Conservation (phyloP, 2,329 filamentous ascomycete species). For the Cladosporium sp. region DNA sequence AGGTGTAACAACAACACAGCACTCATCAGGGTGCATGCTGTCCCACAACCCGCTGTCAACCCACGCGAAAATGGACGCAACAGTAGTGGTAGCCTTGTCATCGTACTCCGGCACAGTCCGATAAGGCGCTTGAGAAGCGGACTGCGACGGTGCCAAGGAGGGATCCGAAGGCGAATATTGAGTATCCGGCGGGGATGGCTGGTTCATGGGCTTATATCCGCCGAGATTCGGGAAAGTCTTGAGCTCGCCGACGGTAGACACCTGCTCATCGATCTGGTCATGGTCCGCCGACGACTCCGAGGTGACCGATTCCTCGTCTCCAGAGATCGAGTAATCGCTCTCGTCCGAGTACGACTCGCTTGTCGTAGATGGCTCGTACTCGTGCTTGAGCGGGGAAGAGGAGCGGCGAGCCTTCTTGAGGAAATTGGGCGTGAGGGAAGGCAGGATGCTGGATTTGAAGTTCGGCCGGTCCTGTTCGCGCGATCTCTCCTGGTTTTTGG, state of each 20-base stretch:
- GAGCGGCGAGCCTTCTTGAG: conserved; percentile 56
- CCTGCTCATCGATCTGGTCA: conserved; percentile 26
- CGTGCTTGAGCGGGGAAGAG: conserved; percentile 93
- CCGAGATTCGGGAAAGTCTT: conserved; percentile 27
- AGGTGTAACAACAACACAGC: conserved; percentile 56
- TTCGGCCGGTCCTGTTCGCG: neutral
- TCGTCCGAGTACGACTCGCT: conserved; percentile 53
- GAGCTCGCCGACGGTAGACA: conserved; percentile 29
- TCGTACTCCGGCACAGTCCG: conserved; percentile 46
- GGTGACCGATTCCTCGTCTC: conserved; percentile 43
- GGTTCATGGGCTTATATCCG: conserved; percentile 30
- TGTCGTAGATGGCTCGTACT: conserved; percentile 81
- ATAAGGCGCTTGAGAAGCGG: conserved; percentile 69
- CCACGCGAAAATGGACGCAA: conserved; percentile 59
- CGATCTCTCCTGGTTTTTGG: neutral
- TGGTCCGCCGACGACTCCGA: conserved; percentile 45
- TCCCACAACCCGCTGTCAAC: conserved; percentile 58
- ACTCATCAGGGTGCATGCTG: conserved; percentile 55
- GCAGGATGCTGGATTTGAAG: conserved; percentile 22
- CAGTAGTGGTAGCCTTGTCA: conserved; percentile 47
- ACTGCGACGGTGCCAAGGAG: conserved; percentile 72
- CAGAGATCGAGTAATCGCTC: conserved; percentile 47
- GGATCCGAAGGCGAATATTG: conserved; percentile 34
- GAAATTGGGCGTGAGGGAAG: conserved; percentile 32
- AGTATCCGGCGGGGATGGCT: conserved; percentile 19